Percentiles rank a stretch among this genome's conserved stretches.
phyloP scores from a whole-genome alignment of 73 alveolate genomes.

The Paramecium caudatum region DNA sequence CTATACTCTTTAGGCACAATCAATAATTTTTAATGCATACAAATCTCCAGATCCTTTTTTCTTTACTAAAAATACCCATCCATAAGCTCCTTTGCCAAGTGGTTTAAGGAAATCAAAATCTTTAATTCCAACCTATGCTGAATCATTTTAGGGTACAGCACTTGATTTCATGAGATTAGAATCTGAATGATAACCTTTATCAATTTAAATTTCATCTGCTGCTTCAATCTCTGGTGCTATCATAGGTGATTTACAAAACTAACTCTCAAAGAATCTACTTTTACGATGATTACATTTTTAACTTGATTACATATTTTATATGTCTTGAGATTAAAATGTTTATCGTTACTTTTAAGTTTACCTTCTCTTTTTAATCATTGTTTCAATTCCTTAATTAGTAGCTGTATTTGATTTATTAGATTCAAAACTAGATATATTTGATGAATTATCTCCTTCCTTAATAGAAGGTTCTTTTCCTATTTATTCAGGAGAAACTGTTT shows the following conservation, averaged over 20 bases:
- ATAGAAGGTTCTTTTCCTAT: neutral
- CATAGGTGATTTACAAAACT: neutral
- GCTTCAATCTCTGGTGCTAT: neutral
- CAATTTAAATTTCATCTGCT: neutral
- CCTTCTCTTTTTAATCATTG: neutral
- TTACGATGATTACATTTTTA: neutral
- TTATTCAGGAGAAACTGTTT: neutral
- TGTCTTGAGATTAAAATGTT: neutral
- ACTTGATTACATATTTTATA: neutral
- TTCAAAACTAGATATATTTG: neutral
- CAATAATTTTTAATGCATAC: conserved; percentile 74
- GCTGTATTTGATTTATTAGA: conserved; percentile 7
- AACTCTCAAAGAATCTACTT: conserved; percentile 5
- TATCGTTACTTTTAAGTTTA: neutral
- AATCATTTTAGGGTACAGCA: neutral
- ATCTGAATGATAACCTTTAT: conserved; percentile 65
- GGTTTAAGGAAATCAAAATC: conserved; percentile 73
- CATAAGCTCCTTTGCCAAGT: conserved; percentile 77
- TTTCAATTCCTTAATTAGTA: neutral
- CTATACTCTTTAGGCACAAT: conserved; percentile 68
- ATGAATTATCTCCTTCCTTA: conserved; percentile 7
- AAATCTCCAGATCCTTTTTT: conserved; percentile 76
- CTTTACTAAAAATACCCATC: conserved; percentile 69
- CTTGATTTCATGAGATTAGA: conserved; percentile 16
- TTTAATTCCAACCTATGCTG: conserved; percentile 46